Evolutionary conservation across 106 monocot species (phyloP).

Genomic region (Alisma plantagoaquatica): DNA sequence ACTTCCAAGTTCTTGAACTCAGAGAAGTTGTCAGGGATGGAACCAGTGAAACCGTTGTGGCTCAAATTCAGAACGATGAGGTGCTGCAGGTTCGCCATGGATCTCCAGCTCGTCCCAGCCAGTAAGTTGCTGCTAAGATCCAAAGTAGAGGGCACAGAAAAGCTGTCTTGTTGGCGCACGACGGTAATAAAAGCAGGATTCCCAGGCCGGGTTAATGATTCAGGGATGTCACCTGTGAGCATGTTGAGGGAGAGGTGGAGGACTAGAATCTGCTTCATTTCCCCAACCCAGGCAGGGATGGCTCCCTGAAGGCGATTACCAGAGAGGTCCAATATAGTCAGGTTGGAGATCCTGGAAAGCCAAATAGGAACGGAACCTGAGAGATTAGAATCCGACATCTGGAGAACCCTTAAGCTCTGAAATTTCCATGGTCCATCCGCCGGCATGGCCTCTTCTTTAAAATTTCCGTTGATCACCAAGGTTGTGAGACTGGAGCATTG

Average conservation of each 20-base stretch:
- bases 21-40: slow-evolving; percentile 41
- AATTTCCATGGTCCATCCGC: neutral
- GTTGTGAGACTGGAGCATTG: slow-evolving; percentile 45
- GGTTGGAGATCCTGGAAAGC: slow-evolving; percentile 32
- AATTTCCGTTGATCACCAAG: slow-evolving; percentile 59
- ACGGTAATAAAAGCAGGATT: slow-evolving; percentile 49
- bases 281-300: slow-evolving; percentile 39
- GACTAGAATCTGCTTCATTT: slow-evolving; percentile 40
- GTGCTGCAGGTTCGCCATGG: slow-evolving; percentile 46
- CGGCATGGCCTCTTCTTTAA: slow-evolving; percentile 47
- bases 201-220: slow-evolving; percentile 40
- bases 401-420: no score
- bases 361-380: no score
- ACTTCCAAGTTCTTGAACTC: slow-evolving; percentile 57
- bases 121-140: slow-evolving; percentile 43
- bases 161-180: slow-evolving; percentile 42
- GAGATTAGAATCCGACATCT: no score
- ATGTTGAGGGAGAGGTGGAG: slow-evolving; percentile 72
- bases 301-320: slow-evolving; percentile 43
- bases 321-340: slow-evolving; percentile 42
- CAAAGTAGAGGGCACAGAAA: slow-evolving; percentile 52
- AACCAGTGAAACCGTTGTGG: slow-evolving; percentile 40
- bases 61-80: slow-evolving; percentile 70
- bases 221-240: slow-evolving; percentile 38
- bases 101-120: slow-evolving; percentile 50